Evolutionary conservation across 2,329 filamentous ascomycete species (phyloP).

Genomic region (Penicillium sp.): DNA sequence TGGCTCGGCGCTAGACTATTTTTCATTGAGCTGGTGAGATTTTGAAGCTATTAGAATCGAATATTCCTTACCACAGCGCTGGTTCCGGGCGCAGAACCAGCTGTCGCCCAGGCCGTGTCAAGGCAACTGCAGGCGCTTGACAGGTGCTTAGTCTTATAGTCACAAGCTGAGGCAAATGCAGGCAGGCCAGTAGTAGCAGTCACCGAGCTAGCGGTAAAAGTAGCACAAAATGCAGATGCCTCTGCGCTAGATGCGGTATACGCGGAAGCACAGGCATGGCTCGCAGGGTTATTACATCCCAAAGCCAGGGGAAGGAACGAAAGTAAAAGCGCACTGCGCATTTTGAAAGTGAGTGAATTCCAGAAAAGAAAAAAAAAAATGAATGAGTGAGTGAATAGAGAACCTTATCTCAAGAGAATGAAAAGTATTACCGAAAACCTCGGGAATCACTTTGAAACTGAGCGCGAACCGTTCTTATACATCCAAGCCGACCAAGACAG

Average conservation of each 20-base stretch:
- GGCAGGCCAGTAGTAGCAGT: constrained; percentile 27
- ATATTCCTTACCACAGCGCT: constrained; percentile 1
- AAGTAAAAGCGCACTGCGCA: constrained; percentile 32
- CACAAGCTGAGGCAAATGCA: constrained; percentile 23
- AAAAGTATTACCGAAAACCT: background rate
- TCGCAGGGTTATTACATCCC: constrained; percentile 25
- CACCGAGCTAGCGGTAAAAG: constrained; percentile 27
- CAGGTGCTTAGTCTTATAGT: constrained; percentile 25
- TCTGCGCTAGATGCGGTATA: constrained; percentile 27
- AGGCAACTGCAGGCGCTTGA: constrained; percentile 33
- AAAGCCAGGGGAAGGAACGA: constrained; percentile 26
- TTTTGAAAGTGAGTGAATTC: constrained; percentile 15
- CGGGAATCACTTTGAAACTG: background rate
- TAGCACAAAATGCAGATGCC: constrained; percentile 28
- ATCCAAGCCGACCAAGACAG: background rate
- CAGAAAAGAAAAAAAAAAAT: too few species aligned
- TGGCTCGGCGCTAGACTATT: constrained; percentile 3
- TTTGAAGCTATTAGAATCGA: background rate
- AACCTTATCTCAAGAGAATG: background rate
- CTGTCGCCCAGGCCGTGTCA: constrained; percentile 23
- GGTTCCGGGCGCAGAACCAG: background rate
- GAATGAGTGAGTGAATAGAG: constrained; percentile 14
- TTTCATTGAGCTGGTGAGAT: background rate
- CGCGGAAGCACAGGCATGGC: constrained; percentile 27
- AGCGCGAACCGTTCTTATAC: constrained; percentile 2